Base-by-base conservation (phyloP, 2,329 filamentous ascomycete species). In the Plectosphaerella sp. region DNA sequence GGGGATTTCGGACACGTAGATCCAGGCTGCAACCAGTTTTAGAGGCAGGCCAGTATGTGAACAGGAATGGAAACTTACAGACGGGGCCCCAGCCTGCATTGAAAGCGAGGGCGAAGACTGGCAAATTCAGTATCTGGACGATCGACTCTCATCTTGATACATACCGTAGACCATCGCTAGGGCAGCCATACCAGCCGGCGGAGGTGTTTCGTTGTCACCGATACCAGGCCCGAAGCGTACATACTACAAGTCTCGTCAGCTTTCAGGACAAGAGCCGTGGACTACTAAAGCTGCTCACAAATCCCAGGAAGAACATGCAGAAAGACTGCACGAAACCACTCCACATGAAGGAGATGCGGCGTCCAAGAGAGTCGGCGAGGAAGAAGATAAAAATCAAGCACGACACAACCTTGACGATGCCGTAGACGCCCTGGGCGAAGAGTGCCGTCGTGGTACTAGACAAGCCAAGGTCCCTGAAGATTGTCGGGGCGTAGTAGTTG, bases 391-490 rank as follows among this genome's bases (percentile, higher is more conserved):
- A 88, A 49, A 74, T 67, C 5, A 77, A 71, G 58, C 82, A 86
- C 16, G 81, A 78, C 5, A 76, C 68, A 68, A 86, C 83, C 62
- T 88, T 88, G 37, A 87, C 80, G 41, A 87, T 76, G 7, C 84
- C 84, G 61, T 87, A 88, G 56, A 88, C 78, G 15, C 85, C 84
- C 1, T 84, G 87, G 2, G 85, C 83, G 61, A 88, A 85, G 6
- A 88, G 76, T 20, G 77, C 78, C n/a, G 77, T 76, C 18, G 74
- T 66, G 3, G 76, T 80, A 4, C 62, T 63, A 4, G 60, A 57
- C 2, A 88, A 70, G 8, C 84, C 84, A 3, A 87, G 68, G 53
- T 77, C 72, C 15, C 68, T 67, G 68, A 88, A 88, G 52, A 88
- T 87, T 16, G 74, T 73, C 0, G 84, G 84, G 0, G 80, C 79